Conservation (phyloP, 495 filamentous ascomycete species). For the Podospora bellae-mahoneyi region DNA sequence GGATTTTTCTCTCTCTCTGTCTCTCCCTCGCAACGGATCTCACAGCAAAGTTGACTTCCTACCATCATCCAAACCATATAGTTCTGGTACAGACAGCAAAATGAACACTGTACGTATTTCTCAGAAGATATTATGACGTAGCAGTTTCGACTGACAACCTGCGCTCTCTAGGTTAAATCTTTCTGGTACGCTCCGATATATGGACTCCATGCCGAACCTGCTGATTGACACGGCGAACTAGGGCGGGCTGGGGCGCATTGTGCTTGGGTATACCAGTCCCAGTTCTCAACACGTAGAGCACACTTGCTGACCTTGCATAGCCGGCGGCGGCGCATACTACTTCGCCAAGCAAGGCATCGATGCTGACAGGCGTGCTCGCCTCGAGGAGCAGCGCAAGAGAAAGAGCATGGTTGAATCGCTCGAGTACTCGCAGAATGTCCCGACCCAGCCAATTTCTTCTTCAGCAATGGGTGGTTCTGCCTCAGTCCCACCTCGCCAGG, state of each 20-base stretch:
- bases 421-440: constrained; percentile 49
- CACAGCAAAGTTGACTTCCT: background rate
- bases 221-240: constrained; percentile 31
- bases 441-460: constrained; percentile 31
- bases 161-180: constrained; percentile 50
- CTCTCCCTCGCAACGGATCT: background rate
- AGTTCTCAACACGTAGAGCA: background rate
- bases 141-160: constrained; percentile 22
- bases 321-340: constrained; percentile 83
- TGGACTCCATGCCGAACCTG: background rate
- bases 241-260: constrained; percentile 83
- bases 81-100: background rate
- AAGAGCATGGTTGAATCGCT: constrained; percentile 59
- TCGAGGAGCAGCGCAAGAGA: constrained; percentile 62
- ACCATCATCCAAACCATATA: background rate
- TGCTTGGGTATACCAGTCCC: constrained; percentile 60
- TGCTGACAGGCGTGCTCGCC: constrained; percentile 70
- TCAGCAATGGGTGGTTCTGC: constrained; percentile 41
- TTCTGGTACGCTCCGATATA: constrained; percentile 51
- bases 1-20: background rate
- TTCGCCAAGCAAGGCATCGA: constrained; percentile 95
- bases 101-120: constrained; percentile 3
- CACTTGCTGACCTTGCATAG: constrained; percentile 41
- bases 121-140: constrained; percentile 10
- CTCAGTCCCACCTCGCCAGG: constrained; percentile 26